Evolutionary conservation across 192 early-diverging fungal genomes (phyloP).

Genomic region (Coemansia sp.): DNA sequence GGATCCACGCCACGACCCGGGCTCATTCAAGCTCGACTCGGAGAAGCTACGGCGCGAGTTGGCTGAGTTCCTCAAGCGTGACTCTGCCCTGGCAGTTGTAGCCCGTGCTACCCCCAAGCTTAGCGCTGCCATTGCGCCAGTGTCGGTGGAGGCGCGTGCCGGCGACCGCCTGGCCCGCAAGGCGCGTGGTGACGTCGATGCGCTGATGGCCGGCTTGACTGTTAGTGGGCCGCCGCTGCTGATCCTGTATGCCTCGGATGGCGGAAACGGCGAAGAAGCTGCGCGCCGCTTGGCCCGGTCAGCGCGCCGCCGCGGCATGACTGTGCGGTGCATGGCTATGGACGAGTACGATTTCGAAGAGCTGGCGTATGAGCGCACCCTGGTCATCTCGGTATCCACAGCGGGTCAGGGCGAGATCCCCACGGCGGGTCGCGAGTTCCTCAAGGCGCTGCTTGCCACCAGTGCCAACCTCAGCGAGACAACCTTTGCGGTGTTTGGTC

Average conservation of each 20-base stretch:
- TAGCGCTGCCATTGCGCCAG: slow-evolving; percentile 47
- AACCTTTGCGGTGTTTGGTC: slow-evolving; percentile 79
- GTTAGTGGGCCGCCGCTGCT: slow-evolving; percentile 72
- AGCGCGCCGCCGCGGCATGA: slow-evolving; percentile 83
- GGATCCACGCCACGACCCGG: slow-evolving; percentile 61
- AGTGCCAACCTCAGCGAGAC: slow-evolving; percentile 65
- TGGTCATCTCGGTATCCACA: slow-evolving; percentile 79
- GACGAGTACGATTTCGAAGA: slow-evolving; percentile 84
- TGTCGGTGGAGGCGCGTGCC: slow-evolving; percentile 65
- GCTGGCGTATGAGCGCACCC: slow-evolving; percentile 71
- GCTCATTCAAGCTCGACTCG: slow-evolving; percentile 64
- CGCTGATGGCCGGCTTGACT: slow-evolving; percentile 69
- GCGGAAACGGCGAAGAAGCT: slow-evolving; percentile 80
- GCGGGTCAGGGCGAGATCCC: slow-evolving; percentile 98
- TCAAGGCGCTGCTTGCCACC: slow-evolving; percentile 64
- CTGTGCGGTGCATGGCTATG: slow-evolving; percentile 74
- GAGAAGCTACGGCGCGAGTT: slow-evolving; percentile 70
- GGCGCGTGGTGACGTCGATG: slow-evolving; percentile 67
- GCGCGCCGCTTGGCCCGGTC: slow-evolving; percentile 81
- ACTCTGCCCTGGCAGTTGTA: slow-evolving; percentile 81
- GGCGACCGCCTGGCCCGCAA: slow-evolving; percentile 58
- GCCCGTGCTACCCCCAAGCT: slow-evolving; percentile 66
- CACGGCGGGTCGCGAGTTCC: slow-evolving; percentile 85
- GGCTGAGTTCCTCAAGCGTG: slow-evolving; percentile 78
- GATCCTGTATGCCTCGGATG: slow-evolving; percentile 90